phyloP scores from a whole-genome alignment of 169 alveolate species.

The Plasmodium malariae region DNA sequence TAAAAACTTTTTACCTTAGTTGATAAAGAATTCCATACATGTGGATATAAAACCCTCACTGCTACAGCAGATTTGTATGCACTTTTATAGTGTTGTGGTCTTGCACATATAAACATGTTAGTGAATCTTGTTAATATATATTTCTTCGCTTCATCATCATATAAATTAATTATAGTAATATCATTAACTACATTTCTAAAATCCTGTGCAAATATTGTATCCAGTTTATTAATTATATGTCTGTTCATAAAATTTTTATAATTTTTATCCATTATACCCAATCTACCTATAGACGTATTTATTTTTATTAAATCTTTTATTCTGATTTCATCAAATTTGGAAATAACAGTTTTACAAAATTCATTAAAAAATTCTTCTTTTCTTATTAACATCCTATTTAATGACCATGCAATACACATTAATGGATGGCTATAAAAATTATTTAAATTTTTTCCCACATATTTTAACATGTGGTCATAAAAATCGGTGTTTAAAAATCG shows the following conservation, averaged over 20 bases:
- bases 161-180: constrained; percentile 82
- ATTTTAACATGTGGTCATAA: constrained; percentile 78
- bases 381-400: constrained; percentile 80
- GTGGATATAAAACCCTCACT: constrained; percentile 82
- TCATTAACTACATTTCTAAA: constrained; percentile 85
- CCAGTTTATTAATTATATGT: constrained; percentile 80
- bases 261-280: constrained; percentile 78
- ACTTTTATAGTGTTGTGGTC: constrained; percentile 86
- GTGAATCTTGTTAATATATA: constrained; percentile 84
- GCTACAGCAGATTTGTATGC: constrained; percentile 87
- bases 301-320: constrained; percentile 83
- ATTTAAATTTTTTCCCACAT: constrained; percentile 77
- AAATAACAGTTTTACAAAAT: constrained; percentile 76
- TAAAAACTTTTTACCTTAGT: constrained; percentile 82
- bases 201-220: constrained; percentile 84
- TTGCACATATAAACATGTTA: constrained; percentile 86
- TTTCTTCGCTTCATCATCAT: constrained; percentile 81
- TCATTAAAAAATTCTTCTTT: constrained; percentile 41
- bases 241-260: constrained; percentile 76
- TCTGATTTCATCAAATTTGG: constrained; percentile 79
- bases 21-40: constrained; percentile 83
- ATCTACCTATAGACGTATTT: constrained; percentile 79
- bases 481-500: constrained; percentile 79
- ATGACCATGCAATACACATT: constrained; percentile 90
- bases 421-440: constrained; percentile 85